Percentiles rank a stretch among this genome's conserved stretches.
phyloP scores from a whole-genome alignment of 306 rosid genomes.

The Malus orientalis region DNA sequence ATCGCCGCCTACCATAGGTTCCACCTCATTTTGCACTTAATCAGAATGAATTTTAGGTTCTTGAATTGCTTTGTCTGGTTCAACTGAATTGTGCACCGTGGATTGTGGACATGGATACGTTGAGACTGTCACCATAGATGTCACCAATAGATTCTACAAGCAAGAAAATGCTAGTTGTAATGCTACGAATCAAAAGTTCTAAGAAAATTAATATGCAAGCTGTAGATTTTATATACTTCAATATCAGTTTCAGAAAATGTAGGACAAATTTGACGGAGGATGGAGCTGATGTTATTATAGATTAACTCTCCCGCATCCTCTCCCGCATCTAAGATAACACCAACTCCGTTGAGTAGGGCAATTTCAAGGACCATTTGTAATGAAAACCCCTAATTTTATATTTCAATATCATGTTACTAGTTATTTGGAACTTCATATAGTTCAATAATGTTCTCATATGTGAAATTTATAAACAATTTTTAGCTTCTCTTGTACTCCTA shows the following conservation, averaged over 20 bases:
- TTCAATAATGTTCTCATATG: no score
- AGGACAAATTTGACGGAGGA: no score
- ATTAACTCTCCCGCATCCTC: no score
- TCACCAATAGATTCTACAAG: slow-evolving; percentile 76
- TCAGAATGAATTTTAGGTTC: slow-evolving; percentile 35
- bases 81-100: slow-evolving; percentile 26
- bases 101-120: slow-evolving; percentile 44
- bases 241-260: background rate
- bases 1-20: slow-evolving; percentile 31
- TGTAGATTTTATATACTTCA: background rate
- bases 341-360: fast-evolving
- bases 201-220: background rate
- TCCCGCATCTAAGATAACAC: no score
- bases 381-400: no score
- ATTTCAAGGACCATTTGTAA: no score
- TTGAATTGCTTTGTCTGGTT: slow-evolving; percentile 34
- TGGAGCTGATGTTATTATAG: no score
- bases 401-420: no score
- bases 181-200: background rate
- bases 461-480: no score
- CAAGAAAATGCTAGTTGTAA: slow-evolving; percentile 10
- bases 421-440: no score
- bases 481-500: no score
- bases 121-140: slow-evolving; percentile 55
- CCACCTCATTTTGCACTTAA: slow-evolving; percentile 52